phyloP scores from a whole-genome alignment of 768 basidiomycete genomes.

The Boletus rex-veris region DNA sequence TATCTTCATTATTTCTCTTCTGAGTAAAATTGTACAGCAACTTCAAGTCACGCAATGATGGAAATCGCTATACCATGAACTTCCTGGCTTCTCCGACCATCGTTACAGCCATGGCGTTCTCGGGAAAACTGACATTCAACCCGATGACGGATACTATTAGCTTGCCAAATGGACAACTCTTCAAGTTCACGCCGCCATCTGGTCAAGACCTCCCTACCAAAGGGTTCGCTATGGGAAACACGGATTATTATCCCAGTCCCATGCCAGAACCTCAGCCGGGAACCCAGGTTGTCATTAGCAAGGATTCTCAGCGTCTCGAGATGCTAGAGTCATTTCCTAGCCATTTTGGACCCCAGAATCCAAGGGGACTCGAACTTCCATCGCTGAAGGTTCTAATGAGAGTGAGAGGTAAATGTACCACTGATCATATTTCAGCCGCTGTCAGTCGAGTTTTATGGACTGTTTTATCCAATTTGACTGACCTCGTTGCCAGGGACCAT shows the following conservation, averaged over 20 bases:
- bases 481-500: slow-evolving; percentile 65
- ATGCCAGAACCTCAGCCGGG: slow-evolving; percentile 72
- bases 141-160: slow-evolving; percentile 75
- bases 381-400: slow-evolving; percentile 81
- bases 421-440: slow-evolving; percentile 97
- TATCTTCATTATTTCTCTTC: not conserved
- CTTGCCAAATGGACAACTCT: slow-evolving; percentile 67
- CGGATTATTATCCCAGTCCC: slow-evolving; percentile 74
- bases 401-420: slow-evolving; percentile 98
- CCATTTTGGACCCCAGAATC: slow-evolving; percentile 57
- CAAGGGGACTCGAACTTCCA: slow-evolving; percentile 70
- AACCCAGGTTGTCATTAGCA: slow-evolving; percentile 71
- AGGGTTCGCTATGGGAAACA: slow-evolving; percentile 77
- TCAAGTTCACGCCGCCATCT: slow-evolving; percentile 80
- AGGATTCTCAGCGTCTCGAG: slow-evolving; percentile 83
- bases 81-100: slow-evolving; percentile 96
- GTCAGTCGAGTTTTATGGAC: slow-evolving; percentile 40
- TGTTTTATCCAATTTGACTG: not conserved
- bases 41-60: slow-evolving; percentile 96
- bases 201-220: slow-evolving; percentile 80
- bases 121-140: slow-evolving; percentile 91
- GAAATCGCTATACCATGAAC: slow-evolving; percentile 92
- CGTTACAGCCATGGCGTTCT: slow-evolving; percentile 97
- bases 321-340: slow-evolving; percentile 79
- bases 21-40: slow-evolving; percentile 39